A percentile compares a stretch with the other conserved stretches of the same genome.
Evolutionary conservation across 176 grass and related monocot species (phyloP).

Genomic region (Themeda triandra): DNA sequence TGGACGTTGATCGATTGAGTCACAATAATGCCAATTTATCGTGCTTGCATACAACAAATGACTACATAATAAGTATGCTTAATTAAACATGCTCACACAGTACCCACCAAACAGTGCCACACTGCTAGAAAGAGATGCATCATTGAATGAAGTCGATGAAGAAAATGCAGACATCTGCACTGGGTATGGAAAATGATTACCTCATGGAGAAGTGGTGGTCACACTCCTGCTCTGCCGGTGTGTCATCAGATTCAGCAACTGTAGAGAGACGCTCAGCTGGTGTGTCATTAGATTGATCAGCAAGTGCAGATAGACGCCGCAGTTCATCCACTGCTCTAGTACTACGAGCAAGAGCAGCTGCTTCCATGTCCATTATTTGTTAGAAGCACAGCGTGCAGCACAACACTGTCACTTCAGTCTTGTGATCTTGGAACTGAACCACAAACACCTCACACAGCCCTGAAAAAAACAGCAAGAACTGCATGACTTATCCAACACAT

Average conservation of each 20-base stretch:
- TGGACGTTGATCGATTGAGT: background rate
- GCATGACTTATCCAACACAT: background rate
- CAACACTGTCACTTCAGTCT: background rate
- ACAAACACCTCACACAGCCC: background rate
- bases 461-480: background rate
- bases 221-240: conserved; percentile 33
- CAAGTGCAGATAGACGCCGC: conserved; percentile 5
- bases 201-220: conserved; percentile 82
- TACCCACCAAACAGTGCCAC: conserved; percentile 1
- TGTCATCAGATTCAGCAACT: conserved; percentile 21
- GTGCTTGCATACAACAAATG: background rate
- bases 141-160: conserved; percentile 17
- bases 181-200: conserved; percentile 39
- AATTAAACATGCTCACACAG: background rate
- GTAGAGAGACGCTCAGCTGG: background rate
- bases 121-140: background rate
- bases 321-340: conserved; percentile 6
- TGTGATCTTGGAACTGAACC: background rate
- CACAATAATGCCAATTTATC: background rate
- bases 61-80: background rate
- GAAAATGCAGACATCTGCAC: background rate
- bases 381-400: background rate
- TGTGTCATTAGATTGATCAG: conserved; percentile 13
- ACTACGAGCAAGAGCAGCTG: conserved; percentile 24
- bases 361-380: conserved; percentile 6